These are phyloP conservation scores for Cylindrodendrum hubeiense DNA, from an alignment of 2,329 filamentous ascomycete species.

Conservation along the genomic window DNA sequence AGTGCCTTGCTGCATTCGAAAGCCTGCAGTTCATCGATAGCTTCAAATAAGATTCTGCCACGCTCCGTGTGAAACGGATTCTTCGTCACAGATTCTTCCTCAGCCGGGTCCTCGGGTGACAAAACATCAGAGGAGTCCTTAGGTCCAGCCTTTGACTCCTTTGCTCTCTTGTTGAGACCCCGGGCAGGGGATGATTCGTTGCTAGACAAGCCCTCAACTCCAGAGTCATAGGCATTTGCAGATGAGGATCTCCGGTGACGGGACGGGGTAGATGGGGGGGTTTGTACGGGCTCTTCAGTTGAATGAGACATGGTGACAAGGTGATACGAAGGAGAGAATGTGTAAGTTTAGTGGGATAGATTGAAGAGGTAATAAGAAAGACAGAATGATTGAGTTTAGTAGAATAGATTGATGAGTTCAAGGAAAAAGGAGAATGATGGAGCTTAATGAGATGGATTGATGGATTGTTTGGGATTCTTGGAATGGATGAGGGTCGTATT, in stretches of 20 bases:
- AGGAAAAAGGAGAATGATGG: neutral
- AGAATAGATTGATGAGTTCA: no score
- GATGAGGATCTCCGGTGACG: neutral
- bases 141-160: neutral
- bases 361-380: neutral
- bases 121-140: slow-evolving; percentile 39
- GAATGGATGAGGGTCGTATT: neutral
- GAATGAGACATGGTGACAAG: neutral
- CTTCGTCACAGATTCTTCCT: slow-evolving; percentile 32
- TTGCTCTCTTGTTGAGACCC: neutral
- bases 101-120: neutral
- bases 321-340: neutral
- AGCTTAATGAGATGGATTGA: neutral
- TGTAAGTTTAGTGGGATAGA: neutral
- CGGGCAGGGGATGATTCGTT: neutral
- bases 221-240: neutral
- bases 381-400: neutral
- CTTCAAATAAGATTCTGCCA: slow-evolving; percentile 51
- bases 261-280: neutral
- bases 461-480: neutral
- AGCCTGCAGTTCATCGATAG: slow-evolving; percentile 52
- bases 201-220: neutral
- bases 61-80: slow-evolving; percentile 51
- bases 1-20: slow-evolving; percentile 41
- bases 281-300: neutral